phyloP scores from a whole-genome alignment of 2,329 filamentous ascomycete species.

The Fusarium tjaetaba region DNA sequence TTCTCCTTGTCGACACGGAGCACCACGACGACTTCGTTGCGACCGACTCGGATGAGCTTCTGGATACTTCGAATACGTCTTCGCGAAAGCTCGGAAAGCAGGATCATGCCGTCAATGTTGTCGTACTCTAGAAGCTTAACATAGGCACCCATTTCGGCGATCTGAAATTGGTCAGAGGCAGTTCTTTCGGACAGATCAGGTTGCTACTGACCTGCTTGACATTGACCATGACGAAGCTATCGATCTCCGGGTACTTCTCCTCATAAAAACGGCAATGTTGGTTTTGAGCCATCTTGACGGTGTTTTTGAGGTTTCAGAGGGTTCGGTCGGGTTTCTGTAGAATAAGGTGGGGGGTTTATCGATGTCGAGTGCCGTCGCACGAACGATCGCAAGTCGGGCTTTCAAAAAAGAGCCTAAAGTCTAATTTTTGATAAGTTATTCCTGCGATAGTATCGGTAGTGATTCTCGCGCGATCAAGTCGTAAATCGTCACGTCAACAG shows the following conservation, averaged over 20 bases:
- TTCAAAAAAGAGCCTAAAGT: conserved; percentile 27
- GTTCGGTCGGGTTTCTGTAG: conserved; percentile 38
- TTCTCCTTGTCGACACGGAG: conserved; percentile 99
- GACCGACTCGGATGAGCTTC: conserved; percentile 96
- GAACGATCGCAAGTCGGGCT: conserved; percentile 36
- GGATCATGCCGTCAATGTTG: conserved; percentile 99
- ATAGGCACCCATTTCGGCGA: conserved; percentile 99
- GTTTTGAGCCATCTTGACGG: conserved; percentile 82
- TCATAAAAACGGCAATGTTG: conserved; percentile 98
- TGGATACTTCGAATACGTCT: conserved; percentile 99
- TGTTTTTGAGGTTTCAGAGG: conserved; percentile 44
- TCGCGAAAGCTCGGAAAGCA: conserved; percentile 96
- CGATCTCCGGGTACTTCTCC: conserved; percentile 94
- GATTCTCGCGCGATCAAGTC: conserved; percentile 33
- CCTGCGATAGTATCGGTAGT: conserved; percentile 6
- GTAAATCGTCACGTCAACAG: conserved; percentile 39
- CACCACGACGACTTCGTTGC: conserved; percentile 98
- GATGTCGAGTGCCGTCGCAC: conserved; percentile 41
- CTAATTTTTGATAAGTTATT: not conserved
- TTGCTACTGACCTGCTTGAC: conserved; percentile 83
- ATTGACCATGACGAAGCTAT: conserved; percentile 99
- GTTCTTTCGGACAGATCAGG: conserved; percentile 12
- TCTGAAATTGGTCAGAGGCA: conserved; percentile 62
- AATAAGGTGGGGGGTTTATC: conserved; percentile 45
- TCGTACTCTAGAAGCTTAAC: conserved; percentile 99